Conservation (phyloP, 345 rosid genomes). For the Eucalyptus curtisii region DNA sequence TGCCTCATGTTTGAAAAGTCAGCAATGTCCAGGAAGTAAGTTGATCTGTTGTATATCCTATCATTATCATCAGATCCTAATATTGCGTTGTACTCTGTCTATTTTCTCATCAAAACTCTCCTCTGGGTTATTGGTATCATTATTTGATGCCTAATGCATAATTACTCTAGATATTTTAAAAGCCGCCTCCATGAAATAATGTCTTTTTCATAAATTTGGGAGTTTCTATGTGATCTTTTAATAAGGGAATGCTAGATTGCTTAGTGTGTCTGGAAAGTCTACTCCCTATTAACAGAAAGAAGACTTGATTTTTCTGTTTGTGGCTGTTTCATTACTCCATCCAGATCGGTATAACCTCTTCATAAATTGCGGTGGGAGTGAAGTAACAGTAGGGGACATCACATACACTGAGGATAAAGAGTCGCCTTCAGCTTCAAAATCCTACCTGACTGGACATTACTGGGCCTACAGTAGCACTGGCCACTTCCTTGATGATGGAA, state of each 20-base stretch:
- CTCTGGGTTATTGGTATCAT: neutral
- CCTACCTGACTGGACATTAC: neutral
- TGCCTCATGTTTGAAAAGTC: neutral
- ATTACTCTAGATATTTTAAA: neutral
- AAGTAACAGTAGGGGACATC: neutral
- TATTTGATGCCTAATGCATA: neutral
- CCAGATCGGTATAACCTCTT: neutral
- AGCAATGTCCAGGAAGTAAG: neutral
- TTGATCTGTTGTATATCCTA: neutral
- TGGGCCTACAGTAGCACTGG: slow-evolving; percentile 1
- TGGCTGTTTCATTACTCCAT: neutral
- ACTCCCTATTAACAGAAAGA: neutral
- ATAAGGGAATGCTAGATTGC: neutral
- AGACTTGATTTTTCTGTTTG: neutral
- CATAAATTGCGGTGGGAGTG: slow-evolving; percentile 1
- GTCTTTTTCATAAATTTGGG: neutral
- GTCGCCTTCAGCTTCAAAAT: neutral
- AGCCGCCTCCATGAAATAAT: neutral
- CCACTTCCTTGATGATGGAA: neutral
- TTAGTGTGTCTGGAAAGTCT: neutral
- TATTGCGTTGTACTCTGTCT: neutral
- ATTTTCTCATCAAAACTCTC: neutral
- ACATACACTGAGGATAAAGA: neutral
- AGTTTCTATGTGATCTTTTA: neutral
- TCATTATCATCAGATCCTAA: neutral